These are phyloP conservation scores for Pyrrhoderma lamaoense DNA, from an alignment of 1,284 basidiomycete species.

Conservation along the genomic window DNA sequence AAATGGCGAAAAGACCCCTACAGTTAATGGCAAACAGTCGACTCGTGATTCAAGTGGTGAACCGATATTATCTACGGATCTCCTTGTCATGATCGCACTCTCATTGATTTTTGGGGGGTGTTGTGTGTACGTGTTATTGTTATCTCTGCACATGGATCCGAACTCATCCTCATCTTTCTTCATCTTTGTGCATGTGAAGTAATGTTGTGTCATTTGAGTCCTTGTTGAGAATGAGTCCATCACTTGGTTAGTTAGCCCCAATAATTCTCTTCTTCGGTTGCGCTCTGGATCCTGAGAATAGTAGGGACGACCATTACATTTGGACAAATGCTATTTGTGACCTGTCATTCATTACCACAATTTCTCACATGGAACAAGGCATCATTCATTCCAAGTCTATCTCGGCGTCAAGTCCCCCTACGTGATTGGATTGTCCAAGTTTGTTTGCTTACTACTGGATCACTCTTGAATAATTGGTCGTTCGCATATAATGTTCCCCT, in stretches of 20 bases:
- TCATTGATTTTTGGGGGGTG: conserved; percentile 73
- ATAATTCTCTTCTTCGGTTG: background rate
- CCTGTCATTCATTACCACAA: conserved; percentile 48
- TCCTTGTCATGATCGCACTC: conserved; percentile 29
- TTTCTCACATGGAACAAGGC: conserved; percentile 38
- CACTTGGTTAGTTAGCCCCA: conserved; percentile 45
- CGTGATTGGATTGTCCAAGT: conserved; percentile 73
- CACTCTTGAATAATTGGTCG: conserved; percentile 79
- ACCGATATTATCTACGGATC: conserved; percentile 4
- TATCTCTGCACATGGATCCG: background rate
- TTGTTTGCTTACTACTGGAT: conserved; percentile 60
- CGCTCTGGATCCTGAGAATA: conserved; percentile 5
- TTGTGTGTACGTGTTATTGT: conserved; percentile 52
- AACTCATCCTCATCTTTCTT: background rate
- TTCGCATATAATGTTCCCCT: conserved; percentile 73
- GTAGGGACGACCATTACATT: conserved; percentile 80
- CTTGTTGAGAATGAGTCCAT: conserved; percentile 60
- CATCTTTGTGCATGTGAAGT: conserved; percentile 27
- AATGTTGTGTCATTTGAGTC: conserved; percentile 69
- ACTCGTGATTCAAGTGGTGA: no score
- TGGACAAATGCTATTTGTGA: conserved; percentile 76
- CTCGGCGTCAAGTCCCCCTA: conserved; percentile 65
- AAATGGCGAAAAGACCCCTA: no score
- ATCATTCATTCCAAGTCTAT: conserved; percentile 41
- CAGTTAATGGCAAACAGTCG: no score